These are phyloP conservation scores for Umbelopsis sp. DNA, from an alignment of 192 early-diverging fungal species.

Conservation along the genomic window DNA sequence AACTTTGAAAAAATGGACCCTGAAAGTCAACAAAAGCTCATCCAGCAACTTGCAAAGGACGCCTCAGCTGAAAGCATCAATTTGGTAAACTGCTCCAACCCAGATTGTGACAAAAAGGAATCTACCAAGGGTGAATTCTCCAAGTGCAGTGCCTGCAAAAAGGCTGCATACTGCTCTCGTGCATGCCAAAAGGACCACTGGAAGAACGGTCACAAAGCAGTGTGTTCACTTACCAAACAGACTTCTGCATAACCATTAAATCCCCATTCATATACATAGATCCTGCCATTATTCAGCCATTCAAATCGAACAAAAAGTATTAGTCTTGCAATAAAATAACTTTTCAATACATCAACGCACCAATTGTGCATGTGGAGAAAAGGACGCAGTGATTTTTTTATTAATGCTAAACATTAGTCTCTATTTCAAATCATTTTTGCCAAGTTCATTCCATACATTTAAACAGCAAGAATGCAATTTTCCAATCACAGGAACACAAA, in stretches of 20 bases:
- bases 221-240: slow-evolving; percentile 20
- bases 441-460: too few species aligned
- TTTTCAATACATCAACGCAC: too few species aligned
- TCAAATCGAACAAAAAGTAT: too few species aligned
- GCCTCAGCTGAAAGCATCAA: slow-evolving; percentile 31
- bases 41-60: slow-evolving; percentile 32
- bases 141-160: slow-evolving; percentile 50
- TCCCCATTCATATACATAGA: neutral
- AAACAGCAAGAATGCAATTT: too few species aligned
- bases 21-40: slow-evolving; percentile 29
- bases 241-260: neutral
- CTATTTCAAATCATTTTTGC: too few species aligned
- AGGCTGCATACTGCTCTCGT: slow-evolving; percentile 52
- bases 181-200: slow-evolving; percentile 54
- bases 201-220: slow-evolving; percentile 50
- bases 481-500: too few species aligned
- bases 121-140: slow-evolving; percentile 44
- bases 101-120: slow-evolving; percentile 46
- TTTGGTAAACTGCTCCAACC: slow-evolving; percentile 36
- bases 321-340: too few species aligned
- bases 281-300: neutral
- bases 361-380: too few species aligned
- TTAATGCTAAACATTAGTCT: too few species aligned
- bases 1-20: slow-evolving; percentile 36
- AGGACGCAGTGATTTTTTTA: too few species aligned